These are phyloP conservation scores for Plectosphaerella cucumerina DNA, from an alignment of 2,329 filamentous ascomycete genomes.

Conservation along the genomic window DNA sequence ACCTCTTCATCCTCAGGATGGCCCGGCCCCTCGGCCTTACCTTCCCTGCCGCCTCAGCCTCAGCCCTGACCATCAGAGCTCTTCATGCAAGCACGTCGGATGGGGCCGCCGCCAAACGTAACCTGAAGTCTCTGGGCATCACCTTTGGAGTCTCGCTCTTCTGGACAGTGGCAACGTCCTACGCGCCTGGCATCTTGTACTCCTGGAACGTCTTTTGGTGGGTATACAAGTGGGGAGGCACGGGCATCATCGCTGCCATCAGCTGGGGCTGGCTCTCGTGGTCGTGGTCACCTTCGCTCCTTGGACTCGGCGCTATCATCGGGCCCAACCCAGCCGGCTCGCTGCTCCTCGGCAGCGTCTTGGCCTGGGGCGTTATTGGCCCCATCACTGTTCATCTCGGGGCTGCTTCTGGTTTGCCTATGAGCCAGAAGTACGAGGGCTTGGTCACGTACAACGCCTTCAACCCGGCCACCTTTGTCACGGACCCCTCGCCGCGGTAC, in stretches of 20 bases:
- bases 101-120: background rate
- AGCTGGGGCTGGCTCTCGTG: background rate
- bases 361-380: constrained; percentile 1
- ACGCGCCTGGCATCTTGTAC: background rate
- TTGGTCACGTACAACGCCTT: constrained; percentile 1
- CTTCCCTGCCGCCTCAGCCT: background rate
- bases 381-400: background rate
- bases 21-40: background rate
- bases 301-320: background rate
- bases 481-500: constrained; percentile 1
- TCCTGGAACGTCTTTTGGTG: background rate
- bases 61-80: background rate
- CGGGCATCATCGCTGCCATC: background rate
- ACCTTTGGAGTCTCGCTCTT: background rate
- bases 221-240: background rate
- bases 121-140: background rate
- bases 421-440: background rate
- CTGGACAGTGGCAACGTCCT: background rate
- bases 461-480: background rate
- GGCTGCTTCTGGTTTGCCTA: background rate
- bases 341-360: background rate
- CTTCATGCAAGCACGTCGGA: background rate
- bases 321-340: background rate
- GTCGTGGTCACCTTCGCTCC: background rate
- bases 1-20: background rate